Conservation (phyloP, 2,329 filamentous ascomycete species). For the Trichoderma simmonsii region DNA sequence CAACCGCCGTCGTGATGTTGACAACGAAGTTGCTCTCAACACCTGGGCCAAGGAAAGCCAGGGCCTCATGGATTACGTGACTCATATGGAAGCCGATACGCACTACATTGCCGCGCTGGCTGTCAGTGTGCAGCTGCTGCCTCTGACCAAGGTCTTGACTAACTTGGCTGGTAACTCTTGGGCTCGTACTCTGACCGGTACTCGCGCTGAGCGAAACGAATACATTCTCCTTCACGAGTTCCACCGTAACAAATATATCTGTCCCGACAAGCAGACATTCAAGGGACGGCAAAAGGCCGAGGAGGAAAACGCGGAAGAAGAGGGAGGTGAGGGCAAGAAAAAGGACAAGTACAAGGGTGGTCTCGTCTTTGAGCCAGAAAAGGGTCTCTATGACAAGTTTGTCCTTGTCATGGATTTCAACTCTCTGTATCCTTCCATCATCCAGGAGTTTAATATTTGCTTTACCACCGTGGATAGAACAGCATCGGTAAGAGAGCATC, state of each 20-base stretch:
- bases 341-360: slow-evolving; percentile 99
- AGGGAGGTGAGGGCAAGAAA: slow-evolving; percentile 76
- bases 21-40: slow-evolving; percentile 82
- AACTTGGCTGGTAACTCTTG: slow-evolving; percentile 98
- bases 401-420: slow-evolving; percentile 99
- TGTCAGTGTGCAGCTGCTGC: slow-evolving; percentile 84
- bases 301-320: slow-evolving; percentile 67
- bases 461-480: slow-evolving; percentile 92
- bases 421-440: slow-evolving; percentile 96
- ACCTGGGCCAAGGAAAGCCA: slow-evolving; percentile 76
- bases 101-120: slow-evolving; percentile 93
- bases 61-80: slow-evolving; percentile 88
- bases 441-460: slow-evolving; percentile 99
- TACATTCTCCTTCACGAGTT: slow-evolving; percentile 99
- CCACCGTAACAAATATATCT: slow-evolving; percentile 94
- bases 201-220: slow-evolving; percentile 94
- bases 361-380: slow-evolving; percentile 96
- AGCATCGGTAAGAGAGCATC: slow-evolving; percentile 55
- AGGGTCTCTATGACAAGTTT: slow-evolving; percentile 96
- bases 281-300: slow-evolving; percentile 70
- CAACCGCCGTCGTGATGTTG: slow-evolving; percentile 74
- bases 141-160: slow-evolving; percentile 90
- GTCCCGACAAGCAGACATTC: slow-evolving; percentile 87
- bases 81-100: slow-evolving; percentile 91
- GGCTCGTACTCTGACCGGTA: slow-evolving; percentile 93